Evolutionary conservation across 1,284 basidiomycete genomes (phyloP).

Genomic region (Cutaneotrichosporon dermatis): DNA sequence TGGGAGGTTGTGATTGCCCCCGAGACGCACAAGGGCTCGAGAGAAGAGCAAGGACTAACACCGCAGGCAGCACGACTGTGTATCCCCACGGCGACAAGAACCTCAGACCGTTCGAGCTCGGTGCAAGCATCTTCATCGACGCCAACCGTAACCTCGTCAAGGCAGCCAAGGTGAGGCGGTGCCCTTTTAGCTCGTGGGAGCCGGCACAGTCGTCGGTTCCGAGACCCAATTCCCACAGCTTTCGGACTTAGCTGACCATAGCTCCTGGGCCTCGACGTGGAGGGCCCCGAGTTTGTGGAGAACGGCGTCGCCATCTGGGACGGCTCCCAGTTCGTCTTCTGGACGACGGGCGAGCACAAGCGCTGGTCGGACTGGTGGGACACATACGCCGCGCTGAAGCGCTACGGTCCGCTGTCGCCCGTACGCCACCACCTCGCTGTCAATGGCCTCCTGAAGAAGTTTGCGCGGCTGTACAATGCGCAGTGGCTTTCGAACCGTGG

Average conservation of each 20-base stretch:
- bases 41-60: neutral
- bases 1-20: too few species aligned
- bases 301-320: neutral
- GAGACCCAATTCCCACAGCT: neutral
- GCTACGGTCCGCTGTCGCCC: neutral
- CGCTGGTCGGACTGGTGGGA: neutral
- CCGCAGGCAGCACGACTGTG: conserved; percentile 66
- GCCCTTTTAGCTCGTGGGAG: neutral
- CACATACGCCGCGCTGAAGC: neutral
- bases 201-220: neutral
- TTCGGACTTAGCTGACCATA: neutral
- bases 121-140: conserved; percentile 80
- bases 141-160: conserved; percentile 78
- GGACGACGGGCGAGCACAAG: neutral
- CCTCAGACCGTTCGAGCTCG: conserved; percentile 67
- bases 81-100: conserved; percentile 67
- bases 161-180: conserved; percentile 64
- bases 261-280: too few species aligned
- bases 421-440: neutral
- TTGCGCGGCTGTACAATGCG: conserved; percentile 31
- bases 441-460: neutral
- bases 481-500: conserved; percentile 31
- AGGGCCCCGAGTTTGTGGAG: too few species aligned
- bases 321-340: neutral
- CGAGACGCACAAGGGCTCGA: too few species aligned